Percentiles rank a stretch among this genome's conserved stretches.
Evolutionary conservation across 2,329 filamentous ascomycete species (phyloP).

Genomic region (Sodiomyces alkalinus): DNA sequence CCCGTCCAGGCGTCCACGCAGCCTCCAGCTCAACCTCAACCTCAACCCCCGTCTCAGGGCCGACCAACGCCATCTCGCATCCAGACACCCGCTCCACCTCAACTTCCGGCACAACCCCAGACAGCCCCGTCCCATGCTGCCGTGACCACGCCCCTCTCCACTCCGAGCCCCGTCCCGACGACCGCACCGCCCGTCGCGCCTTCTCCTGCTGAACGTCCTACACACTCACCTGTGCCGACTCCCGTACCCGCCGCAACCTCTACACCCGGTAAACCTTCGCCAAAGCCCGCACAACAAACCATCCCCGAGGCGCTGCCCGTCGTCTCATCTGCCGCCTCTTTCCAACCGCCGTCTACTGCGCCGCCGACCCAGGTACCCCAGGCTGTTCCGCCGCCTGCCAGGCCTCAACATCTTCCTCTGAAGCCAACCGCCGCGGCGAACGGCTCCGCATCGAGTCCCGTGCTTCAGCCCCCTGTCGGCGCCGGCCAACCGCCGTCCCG

Average conservation of each 20-base stretch:
- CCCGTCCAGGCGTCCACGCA: conserved; percentile 1
- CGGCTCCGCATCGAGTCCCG: conserved; percentile 16
- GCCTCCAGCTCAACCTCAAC: background rate
- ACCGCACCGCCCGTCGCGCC: too few species aligned
- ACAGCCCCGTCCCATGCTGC: background rate
- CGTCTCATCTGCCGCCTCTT: conserved; percentile 1
- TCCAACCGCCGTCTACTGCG: conserved; percentile 4
- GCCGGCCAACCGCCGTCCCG: conserved; percentile 15
- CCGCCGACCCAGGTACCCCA: conserved; percentile 5
- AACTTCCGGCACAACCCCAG: background rate
- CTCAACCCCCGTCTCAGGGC: background rate
- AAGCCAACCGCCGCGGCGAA: conserved; percentile 16
- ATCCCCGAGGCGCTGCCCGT: background rate
- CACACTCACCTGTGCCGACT: too few species aligned
- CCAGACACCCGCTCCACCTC: background rate
- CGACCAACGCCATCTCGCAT: background rate
- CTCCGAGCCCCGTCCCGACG: background rate
- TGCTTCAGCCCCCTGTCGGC: conserved; percentile 21
- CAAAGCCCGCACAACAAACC: background rate
- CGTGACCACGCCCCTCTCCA: background rate
- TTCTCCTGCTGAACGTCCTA: too few species aligned
- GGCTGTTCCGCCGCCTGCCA: conserved; percentile 8
- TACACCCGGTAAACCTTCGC: background rate
- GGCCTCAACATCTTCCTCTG: conserved; percentile 17
- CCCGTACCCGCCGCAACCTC: too few species aligned